Evolutionary conservation across 163 green algal species (phyloP), one percentile per base, ranked within the genome.

Genomic region (Scenedesmus sp.): DNA sequence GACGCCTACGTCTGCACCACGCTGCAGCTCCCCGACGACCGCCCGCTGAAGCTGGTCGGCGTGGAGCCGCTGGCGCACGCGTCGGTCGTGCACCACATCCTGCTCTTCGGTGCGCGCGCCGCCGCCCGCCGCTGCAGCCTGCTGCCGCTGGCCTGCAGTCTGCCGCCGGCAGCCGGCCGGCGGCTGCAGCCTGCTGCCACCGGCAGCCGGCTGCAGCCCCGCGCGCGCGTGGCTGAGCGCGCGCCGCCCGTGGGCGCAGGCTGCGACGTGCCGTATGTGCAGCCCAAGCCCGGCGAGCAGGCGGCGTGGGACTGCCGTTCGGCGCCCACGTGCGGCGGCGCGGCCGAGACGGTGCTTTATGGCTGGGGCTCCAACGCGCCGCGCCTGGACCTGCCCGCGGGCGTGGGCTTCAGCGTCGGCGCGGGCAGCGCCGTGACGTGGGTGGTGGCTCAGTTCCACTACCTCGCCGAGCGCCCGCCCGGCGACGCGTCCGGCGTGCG

Each of bases 41-140:
- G n/a, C n/a, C 69, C 90, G 7, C 78, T 89, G 24, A 94, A 94
- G 70, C 83, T 97, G 20, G 84, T 94, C 1, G 87, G 84, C 7
- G 72, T 96, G 0, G 83, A 91, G 51, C 86, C 92, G 9, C 67
- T 90, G 18, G 89, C 88, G 0, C 70, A 88, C 62, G 71, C 93
- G 74, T 63, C 87, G 29, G 71, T 91, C 3, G 92, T 94, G 9
- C 92, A 97, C 81, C 92, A 97, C 69, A 97, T 97, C 80, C 87
- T 97, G 47, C 86, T 97, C 2, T 97, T 94, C 75, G 92, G 92
- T 75, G 56, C 57, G 69, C 31, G 34, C 4, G 3, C 3, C 6
- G 39, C 7, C 39, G 39, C 39, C n/a, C n/a, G n/a, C n/a, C n/a
- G n/a, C n/a, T n/a, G n/a, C n/a, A n/a, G n/a, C n/a, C n/a, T n/a